phyloP scores from a whole-genome alignment of 2,329 filamentous ascomycete genomes.

The Colletotrichum navitas region DNA sequence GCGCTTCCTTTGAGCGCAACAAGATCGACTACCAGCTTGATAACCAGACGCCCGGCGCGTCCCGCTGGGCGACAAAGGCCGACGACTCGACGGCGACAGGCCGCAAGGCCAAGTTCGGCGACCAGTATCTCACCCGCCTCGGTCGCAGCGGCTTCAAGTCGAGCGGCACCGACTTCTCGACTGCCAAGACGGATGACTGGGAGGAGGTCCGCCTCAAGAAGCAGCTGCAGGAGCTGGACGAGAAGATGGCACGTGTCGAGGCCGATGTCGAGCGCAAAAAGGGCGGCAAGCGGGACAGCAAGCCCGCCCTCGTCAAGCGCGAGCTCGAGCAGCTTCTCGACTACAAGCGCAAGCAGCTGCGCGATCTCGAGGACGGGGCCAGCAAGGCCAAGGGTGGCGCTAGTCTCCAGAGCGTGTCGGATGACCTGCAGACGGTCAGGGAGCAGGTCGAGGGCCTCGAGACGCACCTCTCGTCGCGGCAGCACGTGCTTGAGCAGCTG shows the following conservation, averaged over 20 bases:
- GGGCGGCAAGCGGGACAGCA: slow-evolving; percentile 77
- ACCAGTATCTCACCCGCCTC: slow-evolving; percentile 92
- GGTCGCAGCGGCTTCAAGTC: slow-evolving; percentile 86
- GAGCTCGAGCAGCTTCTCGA: slow-evolving; percentile 95
- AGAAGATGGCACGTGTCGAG: slow-evolving; percentile 88
- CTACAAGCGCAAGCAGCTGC: slow-evolving; percentile 87
- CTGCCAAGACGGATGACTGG: slow-evolving; percentile 92
- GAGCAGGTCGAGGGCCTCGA: slow-evolving; percentile 96
- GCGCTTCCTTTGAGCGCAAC: slow-evolving; percentile 92
- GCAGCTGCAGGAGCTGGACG: slow-evolving; percentile 88
- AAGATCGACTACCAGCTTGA: slow-evolving; percentile 97
- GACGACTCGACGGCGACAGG: slow-evolving; percentile 87
- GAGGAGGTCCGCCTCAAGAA: slow-evolving; percentile 96
- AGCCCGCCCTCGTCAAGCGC: slow-evolving; percentile 91
- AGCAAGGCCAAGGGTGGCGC: slow-evolving; percentile 77
- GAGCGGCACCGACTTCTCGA: slow-evolving; percentile 89
- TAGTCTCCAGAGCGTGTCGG: slow-evolving; percentile 80
- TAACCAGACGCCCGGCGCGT: slow-evolving; percentile 73
- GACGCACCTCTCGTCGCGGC: slow-evolving; percentile 80
- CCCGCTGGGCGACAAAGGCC: slow-evolving; percentile 82
- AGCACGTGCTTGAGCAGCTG: slow-evolving; percentile 81
- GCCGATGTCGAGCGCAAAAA: slow-evolving; percentile 74
- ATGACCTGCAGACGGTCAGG: slow-evolving; percentile 89
- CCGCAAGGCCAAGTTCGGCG: slow-evolving; percentile 96
- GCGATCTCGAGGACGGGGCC: slow-evolving; percentile 79